Evolutionary conservation across 1,284 basidiomycete species (phyloP).

Genomic region (Inonotus obliquus): DNA sequence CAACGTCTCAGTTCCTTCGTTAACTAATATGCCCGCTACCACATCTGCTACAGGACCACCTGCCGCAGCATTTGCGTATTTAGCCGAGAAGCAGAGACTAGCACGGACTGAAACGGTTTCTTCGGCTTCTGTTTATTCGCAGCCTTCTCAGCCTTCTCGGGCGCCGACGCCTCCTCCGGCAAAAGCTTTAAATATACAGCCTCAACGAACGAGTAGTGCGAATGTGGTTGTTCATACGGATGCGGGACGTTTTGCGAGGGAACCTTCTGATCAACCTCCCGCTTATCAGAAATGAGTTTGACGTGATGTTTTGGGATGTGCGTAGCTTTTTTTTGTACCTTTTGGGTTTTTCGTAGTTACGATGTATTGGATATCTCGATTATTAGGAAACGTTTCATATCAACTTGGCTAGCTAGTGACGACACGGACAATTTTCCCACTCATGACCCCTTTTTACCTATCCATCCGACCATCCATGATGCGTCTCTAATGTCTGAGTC

Average conservation of each 20-base stretch:
- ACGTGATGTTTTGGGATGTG: not conserved
- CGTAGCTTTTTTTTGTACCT: not conserved
- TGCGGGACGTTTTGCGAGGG: conserved; percentile 8
- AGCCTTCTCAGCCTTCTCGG: conserved; percentile 12
- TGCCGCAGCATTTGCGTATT: not conserved
- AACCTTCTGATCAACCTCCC: conserved; percentile 1
- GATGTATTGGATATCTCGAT: not conserved
- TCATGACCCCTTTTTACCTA: not conserved
- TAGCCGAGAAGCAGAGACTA: not conserved
- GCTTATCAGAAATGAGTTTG: conserved; percentile 2
- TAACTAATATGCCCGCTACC: not conserved
- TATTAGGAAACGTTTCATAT: not conserved
- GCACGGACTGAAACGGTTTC: conserved; percentile 4
- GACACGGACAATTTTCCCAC: not conserved
- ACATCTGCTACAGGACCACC: not conserved
- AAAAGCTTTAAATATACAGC: not conserved
- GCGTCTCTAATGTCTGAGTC: not conserved
- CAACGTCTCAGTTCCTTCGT: not conserved
- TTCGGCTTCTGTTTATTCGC: conserved; percentile 13
- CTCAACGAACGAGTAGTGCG: not conserved
- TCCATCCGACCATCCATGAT: not conserved
- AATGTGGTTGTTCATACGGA: conserved; percentile 15
- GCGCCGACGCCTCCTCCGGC: not conserved
- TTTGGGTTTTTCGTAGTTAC: not conserved
- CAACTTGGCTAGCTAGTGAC: not conserved